Percentiles rank a stretch among this genome's conserved stretches.
These are phyloP conservation scores for Aspergillus pseudotamarii DNA, from an alignment of 2,329 filamentous ascomycete species.

Conservation along the genomic window DNA sequence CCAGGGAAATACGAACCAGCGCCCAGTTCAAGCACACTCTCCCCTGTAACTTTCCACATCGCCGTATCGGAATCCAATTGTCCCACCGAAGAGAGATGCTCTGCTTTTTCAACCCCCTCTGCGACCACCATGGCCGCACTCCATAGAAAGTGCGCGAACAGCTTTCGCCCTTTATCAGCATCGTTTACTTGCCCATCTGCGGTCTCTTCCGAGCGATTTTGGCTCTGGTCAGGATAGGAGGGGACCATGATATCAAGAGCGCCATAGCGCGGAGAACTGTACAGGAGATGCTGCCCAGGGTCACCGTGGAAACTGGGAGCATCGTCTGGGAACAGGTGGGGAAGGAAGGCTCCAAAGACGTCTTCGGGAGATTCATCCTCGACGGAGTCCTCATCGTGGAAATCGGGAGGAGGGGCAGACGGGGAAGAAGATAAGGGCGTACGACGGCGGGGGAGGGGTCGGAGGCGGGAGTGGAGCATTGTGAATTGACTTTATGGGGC, in stretches of 20 bases:
- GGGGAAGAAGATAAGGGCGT: constrained; percentile 2
- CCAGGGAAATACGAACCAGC: constrained; percentile 50
- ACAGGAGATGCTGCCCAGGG: constrained; percentile 53
- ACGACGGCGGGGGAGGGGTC: constrained; percentile 31
- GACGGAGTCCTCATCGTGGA: constrained; percentile 20
- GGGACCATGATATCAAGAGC: constrained; percentile 45
- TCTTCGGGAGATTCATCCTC: constrained; percentile 48
- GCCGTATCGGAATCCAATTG: constrained; percentile 20
- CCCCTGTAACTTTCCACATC: constrained; percentile 50
- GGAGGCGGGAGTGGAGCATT: constrained; percentile 37
- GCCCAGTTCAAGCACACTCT: constrained; percentile 61
- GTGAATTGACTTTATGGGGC: background rate
- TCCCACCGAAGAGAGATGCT: constrained; percentile 12
- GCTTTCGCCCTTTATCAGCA: constrained; percentile 51
- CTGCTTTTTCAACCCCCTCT: constrained; percentile 43
- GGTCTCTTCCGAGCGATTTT: constrained; percentile 22
- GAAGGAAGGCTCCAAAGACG: constrained; percentile 57
- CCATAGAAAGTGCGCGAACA: constrained; percentile 65
- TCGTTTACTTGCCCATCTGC: constrained; percentile 17
- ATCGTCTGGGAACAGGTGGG: constrained; percentile 60
- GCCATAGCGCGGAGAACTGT: constrained; percentile 48
- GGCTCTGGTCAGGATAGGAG: constrained; percentile 44
- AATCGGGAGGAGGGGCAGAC: constrained; percentile 20
- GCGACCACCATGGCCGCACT: constrained; percentile 54
- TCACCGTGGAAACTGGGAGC: constrained; percentile 58